Evolutionary conservation across 1,284 basidiomycete species (phyloP), one percentile per base, ranked within the genome.

Genomic region (Sutorius eximius): DNA sequence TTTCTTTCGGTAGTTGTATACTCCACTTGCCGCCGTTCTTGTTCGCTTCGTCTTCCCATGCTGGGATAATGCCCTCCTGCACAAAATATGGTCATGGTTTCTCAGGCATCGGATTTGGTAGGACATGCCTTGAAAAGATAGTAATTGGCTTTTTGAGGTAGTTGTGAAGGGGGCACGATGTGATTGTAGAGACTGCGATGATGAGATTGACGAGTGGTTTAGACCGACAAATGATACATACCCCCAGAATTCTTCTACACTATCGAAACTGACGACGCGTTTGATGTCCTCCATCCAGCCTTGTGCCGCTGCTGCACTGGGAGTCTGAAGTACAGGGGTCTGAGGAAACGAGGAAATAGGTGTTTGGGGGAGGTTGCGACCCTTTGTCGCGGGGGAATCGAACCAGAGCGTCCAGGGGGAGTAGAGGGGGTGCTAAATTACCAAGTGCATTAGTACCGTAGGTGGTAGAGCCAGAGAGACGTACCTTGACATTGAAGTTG

Each of bases 201-300:
- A 59, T 65, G 54, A 61, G 59, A 41, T 51, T 24, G 59, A 53
- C 13, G 33, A 27, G 22, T 6, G 38, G 37, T 34, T 37, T 48
- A 36, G 45, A 53, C 48, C 27, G 57, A 51, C 33, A 30, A 44
- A 54, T 41, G 36, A 27, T 30, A 77, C 85, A 62, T 63, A 91
- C 87, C 95, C 94, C 95, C 95, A 98, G 74, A 98, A 98, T 73
- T 97, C 95, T 75, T 98, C 95, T 27, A 98, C 94, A 59, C 89
- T 93, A 70, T 95, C 90, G 68, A 98, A 95, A 59, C 82, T 86
- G 68, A 97, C 93, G 53, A 98, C 93, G 58, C 90, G 88, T 69
- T 95, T 93, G 69, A 98, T 95, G 68, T 96, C 93, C 65, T 97
- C 95, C 89, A 97, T 95, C 95, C 95, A 98, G 36, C 91, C 91